phyloP scores from a whole-genome alignment of 495 filamentous ascomycete species.

The Lepraria neglecta region DNA sequence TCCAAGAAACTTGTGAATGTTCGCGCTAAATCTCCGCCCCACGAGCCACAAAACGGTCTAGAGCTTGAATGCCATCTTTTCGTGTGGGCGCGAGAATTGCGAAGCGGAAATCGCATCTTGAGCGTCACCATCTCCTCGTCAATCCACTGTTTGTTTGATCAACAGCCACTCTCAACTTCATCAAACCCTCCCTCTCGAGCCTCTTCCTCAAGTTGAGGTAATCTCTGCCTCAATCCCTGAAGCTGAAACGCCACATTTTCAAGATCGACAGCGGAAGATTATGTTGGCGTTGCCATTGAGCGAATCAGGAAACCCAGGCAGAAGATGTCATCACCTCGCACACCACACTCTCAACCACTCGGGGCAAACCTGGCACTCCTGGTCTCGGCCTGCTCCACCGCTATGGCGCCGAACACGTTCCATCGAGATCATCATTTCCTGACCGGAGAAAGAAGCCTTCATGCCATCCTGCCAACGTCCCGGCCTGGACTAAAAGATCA shows the following conservation, averaged over 20 bases:
- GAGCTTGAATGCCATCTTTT: too few species aligned
- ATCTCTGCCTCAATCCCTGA: background rate
- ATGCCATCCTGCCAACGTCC: background rate
- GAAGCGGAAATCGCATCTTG: too few species aligned
- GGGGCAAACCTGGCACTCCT: slow-evolving; percentile 1
- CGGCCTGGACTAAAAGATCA: background rate
- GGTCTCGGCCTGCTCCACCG: slow-evolving; percentile 1
- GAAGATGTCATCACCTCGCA: background rate
- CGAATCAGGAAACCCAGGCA: slow-evolving; percentile 2
- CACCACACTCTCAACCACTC: background rate
- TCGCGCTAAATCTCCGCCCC: too few species aligned
- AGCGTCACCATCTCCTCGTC: too few species aligned
- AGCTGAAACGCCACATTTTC: slow-evolving; percentile 1
- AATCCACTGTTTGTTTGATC: slow-evolving; percentile 16
- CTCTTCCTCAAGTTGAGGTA: background rate
- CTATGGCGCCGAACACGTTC: background rate
- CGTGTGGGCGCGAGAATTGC: too few species aligned
- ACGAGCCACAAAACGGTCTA: too few species aligned
- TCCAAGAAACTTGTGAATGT: too few species aligned
- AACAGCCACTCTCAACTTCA: background rate
- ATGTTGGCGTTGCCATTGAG: slow-evolving; percentile 7
- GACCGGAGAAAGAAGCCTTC: background rate
- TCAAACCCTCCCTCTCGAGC: background rate
- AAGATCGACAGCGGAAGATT: background rate
- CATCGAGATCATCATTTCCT: slow-evolving; percentile 10